Conservation (phyloP, 176 grass and related monocot species). For the Juncus inflexus region DNA sequence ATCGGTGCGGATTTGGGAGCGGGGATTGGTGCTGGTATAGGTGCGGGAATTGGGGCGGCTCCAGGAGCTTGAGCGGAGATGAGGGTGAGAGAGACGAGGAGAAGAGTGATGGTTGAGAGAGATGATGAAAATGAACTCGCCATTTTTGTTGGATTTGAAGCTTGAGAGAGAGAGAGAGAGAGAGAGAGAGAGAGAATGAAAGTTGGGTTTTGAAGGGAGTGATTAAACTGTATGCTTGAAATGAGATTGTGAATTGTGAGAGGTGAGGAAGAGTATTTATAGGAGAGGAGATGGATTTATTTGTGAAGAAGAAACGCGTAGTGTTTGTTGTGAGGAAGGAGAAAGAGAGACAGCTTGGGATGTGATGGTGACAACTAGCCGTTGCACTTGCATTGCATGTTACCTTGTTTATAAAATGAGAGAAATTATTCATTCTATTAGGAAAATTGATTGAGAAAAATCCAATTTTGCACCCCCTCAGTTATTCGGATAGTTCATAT, state of each 20-base stretch:
- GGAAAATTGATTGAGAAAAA: too few species aligned
- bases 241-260: background rate
- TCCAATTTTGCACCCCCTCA: too few species aligned
- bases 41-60: background rate
- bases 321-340: too few species aligned
- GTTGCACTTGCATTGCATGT: too few species aligned
- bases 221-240: background rate
- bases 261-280: conserved; percentile 6
- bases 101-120: conserved; percentile 6
- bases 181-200: background rate
- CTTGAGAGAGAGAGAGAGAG: background rate
- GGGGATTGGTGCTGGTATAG: conserved; percentile 14
- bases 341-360: too few species aligned
- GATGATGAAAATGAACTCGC: background rate
- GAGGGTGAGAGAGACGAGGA: conserved; percentile 5
- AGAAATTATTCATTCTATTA: too few species aligned
- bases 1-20: conserved; percentile 11
- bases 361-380: too few species aligned
- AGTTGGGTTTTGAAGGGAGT: background rate
- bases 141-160: background rate
- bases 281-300: background rate
- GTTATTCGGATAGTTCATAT: too few species aligned
- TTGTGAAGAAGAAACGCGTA: too few species aligned
- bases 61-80: conserved; percentile 20
- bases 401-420: too few species aligned